A percentile compares a stretch with the other conserved stretches of the same genome.
Conservation (phyloP, 768 basidiomycete species). For the Mycena chlorophos region DNA sequence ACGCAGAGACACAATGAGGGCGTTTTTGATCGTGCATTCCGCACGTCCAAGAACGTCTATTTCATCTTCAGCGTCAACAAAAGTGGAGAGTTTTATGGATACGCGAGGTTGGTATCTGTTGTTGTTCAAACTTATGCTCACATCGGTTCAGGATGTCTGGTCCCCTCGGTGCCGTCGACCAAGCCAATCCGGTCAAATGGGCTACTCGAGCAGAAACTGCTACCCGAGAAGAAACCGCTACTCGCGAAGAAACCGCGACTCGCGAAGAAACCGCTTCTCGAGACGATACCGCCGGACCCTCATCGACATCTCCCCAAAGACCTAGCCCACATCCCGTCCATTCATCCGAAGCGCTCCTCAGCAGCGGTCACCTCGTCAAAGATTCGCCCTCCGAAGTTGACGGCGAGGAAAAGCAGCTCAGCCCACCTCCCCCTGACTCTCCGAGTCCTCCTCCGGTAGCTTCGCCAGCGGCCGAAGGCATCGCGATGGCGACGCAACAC, state of each 20-base stretch:
- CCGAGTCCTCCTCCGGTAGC: background rate
- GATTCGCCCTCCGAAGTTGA: background rate
- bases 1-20: constrained; percentile 93
- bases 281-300: background rate
- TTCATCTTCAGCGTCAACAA: constrained; percentile 93
- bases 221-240: background rate
- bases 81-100: constrained; percentile 93
- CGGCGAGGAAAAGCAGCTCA: no score
- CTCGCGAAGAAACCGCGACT: background rate
- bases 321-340: background rate
- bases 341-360: background rate
- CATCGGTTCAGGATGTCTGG: constrained; percentile 62
- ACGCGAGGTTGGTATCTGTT: constrained; percentile 61
- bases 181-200: constrained; percentile 52
- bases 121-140: background rate
- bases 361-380: constrained; percentile 9
- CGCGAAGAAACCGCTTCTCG: background rate
- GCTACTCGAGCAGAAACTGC: constrained; percentile 37
- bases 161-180: constrained; percentile 47
- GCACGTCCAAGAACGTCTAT: constrained; percentile 86
- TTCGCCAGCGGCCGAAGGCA: background rate
- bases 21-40: constrained; percentile 87
- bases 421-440: background rate
- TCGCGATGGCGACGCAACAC: background rate
- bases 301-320: background rate